A percentile compares a stretch with the other conserved stretches of the same genome.
phyloP scores from a whole-genome alignment of 352 stramenopile genomes.

The Thalassiosira mediterranea region DNA sequence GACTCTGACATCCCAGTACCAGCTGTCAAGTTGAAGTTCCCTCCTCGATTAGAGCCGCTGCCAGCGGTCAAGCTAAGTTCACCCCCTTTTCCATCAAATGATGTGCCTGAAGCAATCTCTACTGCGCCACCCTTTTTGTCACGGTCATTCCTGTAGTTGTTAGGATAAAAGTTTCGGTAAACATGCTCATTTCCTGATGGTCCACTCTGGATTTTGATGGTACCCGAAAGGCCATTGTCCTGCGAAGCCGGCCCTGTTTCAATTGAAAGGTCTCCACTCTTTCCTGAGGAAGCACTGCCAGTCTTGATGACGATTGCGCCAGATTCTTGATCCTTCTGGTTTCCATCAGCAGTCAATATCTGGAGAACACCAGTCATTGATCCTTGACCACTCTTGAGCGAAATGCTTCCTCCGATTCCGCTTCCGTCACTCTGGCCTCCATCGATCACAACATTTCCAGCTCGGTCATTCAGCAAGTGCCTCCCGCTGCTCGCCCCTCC shows the following conservation, averaged over 20 bases:
- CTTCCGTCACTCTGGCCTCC: constrained; percentile 25
- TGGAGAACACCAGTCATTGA: constrained; percentile 12
- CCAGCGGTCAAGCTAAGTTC: constrained; percentile 86
- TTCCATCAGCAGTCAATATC: constrained; percentile 11
- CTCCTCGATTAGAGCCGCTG: constrained; percentile 81
- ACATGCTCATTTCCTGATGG: constrained; percentile 20
- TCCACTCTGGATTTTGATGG: constrained; percentile 23
- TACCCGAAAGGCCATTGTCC: constrained; percentile 1
- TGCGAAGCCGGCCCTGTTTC: constrained; percentile 28
- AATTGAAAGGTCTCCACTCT: constrained; percentile 17
- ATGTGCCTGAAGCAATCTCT: constrained; percentile 44
- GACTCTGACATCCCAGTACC: constrained; percentile 21
- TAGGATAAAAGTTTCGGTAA: background rate
- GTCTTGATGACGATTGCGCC: constrained; percentile 29
- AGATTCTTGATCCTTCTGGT: constrained; percentile 11
- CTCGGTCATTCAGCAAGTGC: constrained; percentile 44
- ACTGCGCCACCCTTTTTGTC: constrained; percentile 11
- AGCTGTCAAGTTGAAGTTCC: constrained; percentile 45
- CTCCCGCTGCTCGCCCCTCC: constrained; percentile 84
- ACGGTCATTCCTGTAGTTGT: constrained; percentile 16
- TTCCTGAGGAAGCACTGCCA: background rate
- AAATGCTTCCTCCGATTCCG: constrained; percentile 36
- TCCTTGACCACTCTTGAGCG: constrained; percentile 8
- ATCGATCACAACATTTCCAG: constrained; percentile 31
- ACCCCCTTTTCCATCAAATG: constrained; percentile 88